Evolutionary conservation across 1,284 basidiomycete species (phyloP), one percentile per base, ranked within the genome.

Genomic region (Trichosporon ovoides): DNA sequence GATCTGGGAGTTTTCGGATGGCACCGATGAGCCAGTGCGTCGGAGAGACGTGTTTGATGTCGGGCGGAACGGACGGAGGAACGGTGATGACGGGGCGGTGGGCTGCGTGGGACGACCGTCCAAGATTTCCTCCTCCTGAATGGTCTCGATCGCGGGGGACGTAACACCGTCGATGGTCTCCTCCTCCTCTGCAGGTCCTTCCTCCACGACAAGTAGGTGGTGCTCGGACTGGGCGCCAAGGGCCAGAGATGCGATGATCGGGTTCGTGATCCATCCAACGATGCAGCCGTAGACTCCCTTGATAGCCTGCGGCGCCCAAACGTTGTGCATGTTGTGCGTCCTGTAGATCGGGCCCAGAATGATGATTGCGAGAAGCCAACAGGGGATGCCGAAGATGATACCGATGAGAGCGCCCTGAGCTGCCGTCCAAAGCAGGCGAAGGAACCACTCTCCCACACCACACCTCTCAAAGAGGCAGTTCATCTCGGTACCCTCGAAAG

Each of bases 401-500:
- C 75, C 75, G 28, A 78, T 58, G 1, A 61, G 68, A 0, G 75
- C 70, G 1, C 77, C 77, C 62, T 78, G 77, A 0, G 69, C 62
- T 13, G 66, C 68, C 0, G 77, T 77, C 67, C 75, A 73, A 1
- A 69, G 38, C 4, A 78, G 48, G 9, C 73, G 56, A 3, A 68
- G 66, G 6, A 69, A 60, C 72, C 72, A 74, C 9, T 57, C 49
- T n/a, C 43, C 49, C 11, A 68, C 37, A 3, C 56, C 66, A 10
- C 52, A 35, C 11, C 60, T 56, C 24, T 62, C 64, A 14, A 69
- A 50, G 16, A 78, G 57, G 64, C 75, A 75, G 61, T 77, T 77
- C 59, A 70, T 67, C 59, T 77, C 77, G 0, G 75, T 77, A 11
- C 77, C 77, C 58, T 78, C 77, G 48, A 78, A 77, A 19, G 71